These are phyloP conservation scores for Vishniacozyma victoriae DNA, from an alignment of 768 basidiomycete species.

Conservation along the genomic window DNA sequence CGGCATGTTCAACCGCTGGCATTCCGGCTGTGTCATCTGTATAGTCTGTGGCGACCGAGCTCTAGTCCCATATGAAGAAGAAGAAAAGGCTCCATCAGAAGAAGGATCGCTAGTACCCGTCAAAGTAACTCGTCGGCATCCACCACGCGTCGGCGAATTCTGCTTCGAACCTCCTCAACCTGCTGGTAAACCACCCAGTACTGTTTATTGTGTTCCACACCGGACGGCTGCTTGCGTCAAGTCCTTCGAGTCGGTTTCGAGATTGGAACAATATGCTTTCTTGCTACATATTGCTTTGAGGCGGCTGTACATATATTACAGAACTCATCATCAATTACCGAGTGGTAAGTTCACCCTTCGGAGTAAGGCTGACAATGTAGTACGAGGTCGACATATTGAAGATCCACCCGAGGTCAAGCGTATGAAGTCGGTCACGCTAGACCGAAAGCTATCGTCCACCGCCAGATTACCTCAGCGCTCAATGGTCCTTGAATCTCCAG, in stretches of 20 bases:
- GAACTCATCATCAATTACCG: slow-evolving; percentile 30
- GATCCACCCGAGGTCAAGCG: slow-evolving; percentile 68
- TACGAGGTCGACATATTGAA: slow-evolving; percentile 16
- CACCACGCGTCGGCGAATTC: slow-evolving; percentile 66
- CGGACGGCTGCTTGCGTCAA: slow-evolving; percentile 59
- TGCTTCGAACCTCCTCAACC: slow-evolving; percentile 53
- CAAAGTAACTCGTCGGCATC: background rate
- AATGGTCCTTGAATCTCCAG: slow-evolving; percentile 89
- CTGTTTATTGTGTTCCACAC: slow-evolving; percentile 74
- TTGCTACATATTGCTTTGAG: slow-evolving; percentile 89
- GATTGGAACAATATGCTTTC: slow-evolving; percentile 96
- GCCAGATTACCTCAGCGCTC: slow-evolving; percentile 87
- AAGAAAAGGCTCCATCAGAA: slow-evolving; percentile 52
- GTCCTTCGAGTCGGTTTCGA: slow-evolving; percentile 86
- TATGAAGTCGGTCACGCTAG: slow-evolving; percentile 88
- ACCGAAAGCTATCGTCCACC: slow-evolving; percentile 90
- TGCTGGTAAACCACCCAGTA: slow-evolving; percentile 19
- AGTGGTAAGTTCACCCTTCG: slow-evolving; percentile 20
- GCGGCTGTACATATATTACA: slow-evolving; percentile 66
- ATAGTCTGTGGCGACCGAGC: slow-evolving; percentile 67
- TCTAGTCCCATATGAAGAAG: slow-evolving; percentile 51
- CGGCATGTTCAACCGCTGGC: slow-evolving; percentile 96
- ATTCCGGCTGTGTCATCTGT: slow-evolving; percentile 88
- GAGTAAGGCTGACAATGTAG: slow-evolving; percentile 12
- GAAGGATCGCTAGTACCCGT: slow-evolving; percentile 26